Evolutionary conservation across 2,329 filamentous ascomycete genomes (phyloP).

Genomic region (Aspergillus quadricinctus): DNA sequence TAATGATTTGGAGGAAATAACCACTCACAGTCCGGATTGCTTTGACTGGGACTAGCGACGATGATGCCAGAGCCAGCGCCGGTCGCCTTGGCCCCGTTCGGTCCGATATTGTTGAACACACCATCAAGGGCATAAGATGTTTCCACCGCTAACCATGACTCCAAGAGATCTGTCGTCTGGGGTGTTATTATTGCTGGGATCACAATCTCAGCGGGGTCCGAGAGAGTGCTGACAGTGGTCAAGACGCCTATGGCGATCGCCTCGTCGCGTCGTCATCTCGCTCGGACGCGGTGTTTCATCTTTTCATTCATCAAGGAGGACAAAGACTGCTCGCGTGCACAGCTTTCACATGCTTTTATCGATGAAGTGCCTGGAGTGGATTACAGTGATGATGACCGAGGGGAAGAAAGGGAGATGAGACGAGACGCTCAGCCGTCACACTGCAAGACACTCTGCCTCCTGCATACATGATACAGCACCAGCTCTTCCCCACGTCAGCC

Average conservation of each 20-base stretch:
- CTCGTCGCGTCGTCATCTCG: not conserved
- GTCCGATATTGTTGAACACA: constrained; percentile 53
- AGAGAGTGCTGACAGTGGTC: not conserved
- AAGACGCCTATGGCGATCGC: not conserved
- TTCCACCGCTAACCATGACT: constrained; percentile 43
- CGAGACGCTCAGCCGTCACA: not conserved
- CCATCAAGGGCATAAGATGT: constrained; percentile 50
- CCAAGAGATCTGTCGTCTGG: constrained; percentile 10
- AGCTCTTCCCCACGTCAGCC: not conserved
- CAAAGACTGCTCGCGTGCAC: not conserved
- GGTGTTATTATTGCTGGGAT: not conserved
- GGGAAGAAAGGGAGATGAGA: not conserved
- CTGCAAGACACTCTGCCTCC: not conserved
- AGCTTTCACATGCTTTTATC: not conserved
- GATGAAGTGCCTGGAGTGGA: not conserved
- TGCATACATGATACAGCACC: not conserved
- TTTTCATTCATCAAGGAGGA: not conserved
- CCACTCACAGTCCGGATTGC: constrained; percentile 50
- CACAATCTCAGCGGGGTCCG: constrained; percentile 8
- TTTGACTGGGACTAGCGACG: constrained; percentile 54
- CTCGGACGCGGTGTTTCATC: not conserved
- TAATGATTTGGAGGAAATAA: not conserved
- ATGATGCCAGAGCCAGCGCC: constrained; percentile 51
- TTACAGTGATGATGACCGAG: not conserved
- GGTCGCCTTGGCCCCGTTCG: constrained; percentile 45